Conservation (phyloP, 2,329 filamentous ascomycete species). For the Lasiodiplodia hormozganensis region DNA sequence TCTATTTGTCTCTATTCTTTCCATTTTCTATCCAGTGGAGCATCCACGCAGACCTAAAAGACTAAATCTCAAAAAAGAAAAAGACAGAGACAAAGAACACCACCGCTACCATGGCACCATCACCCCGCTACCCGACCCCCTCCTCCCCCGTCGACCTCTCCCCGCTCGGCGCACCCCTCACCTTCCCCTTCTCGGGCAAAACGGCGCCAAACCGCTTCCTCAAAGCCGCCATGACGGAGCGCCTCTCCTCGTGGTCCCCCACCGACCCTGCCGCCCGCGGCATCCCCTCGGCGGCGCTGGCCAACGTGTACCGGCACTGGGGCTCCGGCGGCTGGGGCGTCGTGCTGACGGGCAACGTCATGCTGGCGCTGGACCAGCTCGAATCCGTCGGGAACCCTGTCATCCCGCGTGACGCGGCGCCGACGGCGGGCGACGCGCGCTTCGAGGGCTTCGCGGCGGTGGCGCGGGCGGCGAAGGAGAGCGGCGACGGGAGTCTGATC, state of each 20-base stretch:
- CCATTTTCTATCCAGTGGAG: not conserved
- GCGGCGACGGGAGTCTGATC: conserved; percentile 61
- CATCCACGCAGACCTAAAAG: not conserved
- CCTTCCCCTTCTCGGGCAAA: conserved; percentile 57
- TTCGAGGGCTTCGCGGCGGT: conserved; percentile 67
- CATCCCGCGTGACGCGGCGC: conserved; percentile 58
- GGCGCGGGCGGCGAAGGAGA: conserved; percentile 59
- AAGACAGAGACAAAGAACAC: not conserved
- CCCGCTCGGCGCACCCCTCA: conserved; percentile 52
- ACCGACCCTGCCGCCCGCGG: conserved; percentile 60
- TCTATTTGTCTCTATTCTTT: not conserved
- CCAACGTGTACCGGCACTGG: conserved; percentile 64
- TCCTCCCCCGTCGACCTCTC: conserved; percentile 48
- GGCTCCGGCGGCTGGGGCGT: conserved; percentile 54
- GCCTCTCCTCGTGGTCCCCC: conserved; percentile 66
- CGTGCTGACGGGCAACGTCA: conserved; percentile 68
- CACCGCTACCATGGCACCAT: conserved; percentile 42
- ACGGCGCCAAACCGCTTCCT: conserved; percentile 70
- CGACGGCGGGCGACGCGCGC: conserved; percentile 60
- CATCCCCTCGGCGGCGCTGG: conserved; percentile 60
- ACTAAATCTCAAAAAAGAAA: not conserved
- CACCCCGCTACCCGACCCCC: conserved; percentile 49
- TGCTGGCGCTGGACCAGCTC: conserved; percentile 64
- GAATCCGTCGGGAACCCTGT: conserved; percentile 64
- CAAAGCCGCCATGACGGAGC: conserved; percentile 72